Evolutionary conservation across 2,329 filamentous ascomycete genomes (phyloP), one percentile per base, ranked within the genome.

Genomic region (Talaromyces sp.): DNA sequence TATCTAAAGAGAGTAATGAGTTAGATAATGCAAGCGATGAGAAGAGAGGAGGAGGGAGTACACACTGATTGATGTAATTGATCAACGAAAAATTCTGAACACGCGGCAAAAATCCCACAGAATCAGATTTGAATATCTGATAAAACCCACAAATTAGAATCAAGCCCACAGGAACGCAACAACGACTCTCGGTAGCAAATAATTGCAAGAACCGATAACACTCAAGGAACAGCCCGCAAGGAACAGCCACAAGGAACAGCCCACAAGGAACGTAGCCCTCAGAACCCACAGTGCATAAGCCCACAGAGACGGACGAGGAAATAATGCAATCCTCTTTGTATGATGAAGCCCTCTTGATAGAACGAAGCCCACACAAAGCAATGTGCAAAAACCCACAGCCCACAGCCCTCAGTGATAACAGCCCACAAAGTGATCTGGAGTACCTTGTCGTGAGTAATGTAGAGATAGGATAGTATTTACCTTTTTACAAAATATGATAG

Each of bases 261-360:
- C 68, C 66, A 69, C 71, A 73, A 74, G 71, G 73, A 73, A 75
- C 75, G 73, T 73, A 76, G 75, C 75, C 75, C 75, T 72, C 76
- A 58, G 58, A 77, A 76, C 72, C 69, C 72, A 75, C 73, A 76
- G 68, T 74, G 74, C 74, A 77, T 73, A 79, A 79, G 76, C 78
- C 78, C 78, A 79, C 78, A 77, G 75, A 75, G 75, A 75, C 70
- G 69, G 75, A 78, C 77, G 54, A 75, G 77, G 74, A 72, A 72
- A 77, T 73, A 62, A 77, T 74, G 74, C 75, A 75, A 75, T 73
- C 68, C 70, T 74, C 70, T 77, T 74, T 73, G 69, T 62, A 72
- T 74, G 76, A 73, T 75, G 56, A 74, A 79, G 77, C 76, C 77
- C 76, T 78, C 76, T 71, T 74, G 70, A 72, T 62, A 57, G 64